A percentile compares a stretch with the other conserved stretches of the same genome.
phyloP scores from a whole-genome alignment of 257 asterid genomes.

The Solanum tacnaense region DNA sequence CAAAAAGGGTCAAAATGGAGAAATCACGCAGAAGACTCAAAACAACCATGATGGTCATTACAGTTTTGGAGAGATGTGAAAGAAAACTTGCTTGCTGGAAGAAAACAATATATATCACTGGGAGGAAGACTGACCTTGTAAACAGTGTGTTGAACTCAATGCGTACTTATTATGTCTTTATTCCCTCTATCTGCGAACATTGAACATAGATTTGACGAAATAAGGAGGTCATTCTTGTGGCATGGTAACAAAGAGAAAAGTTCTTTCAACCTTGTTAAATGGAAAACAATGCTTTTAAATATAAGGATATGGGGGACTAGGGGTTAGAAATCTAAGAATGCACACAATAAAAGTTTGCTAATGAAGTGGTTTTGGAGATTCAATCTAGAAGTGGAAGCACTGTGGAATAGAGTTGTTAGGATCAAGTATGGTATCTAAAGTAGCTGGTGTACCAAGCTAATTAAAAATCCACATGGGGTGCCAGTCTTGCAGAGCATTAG shows the following conservation, averaged over 20 bases:
- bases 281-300: not conserved
- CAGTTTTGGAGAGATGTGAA: not conserved
- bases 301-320: not conserved
- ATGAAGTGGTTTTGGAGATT: not conserved
- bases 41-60: not conserved
- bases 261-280: not conserved
- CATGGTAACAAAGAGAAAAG: not conserved
- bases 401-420: not conserved
- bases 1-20: not conserved
- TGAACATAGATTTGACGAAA: not conserved
- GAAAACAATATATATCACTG: not conserved
- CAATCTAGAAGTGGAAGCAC: not conserved
- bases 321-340: not conserved
- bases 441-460: not conserved
- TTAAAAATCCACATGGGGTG: not conserved
- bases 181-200: not conserved
- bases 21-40: not conserved
- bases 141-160: not conserved
- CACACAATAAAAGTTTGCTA: not conserved
- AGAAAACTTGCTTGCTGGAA: not conserved
- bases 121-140: not conserved
- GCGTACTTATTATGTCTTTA: not conserved
- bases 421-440: not conserved
- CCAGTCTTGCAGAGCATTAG: not conserved
- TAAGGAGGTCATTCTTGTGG: not conserved